Base-by-base conservation (phyloP, 2,329 filamentous ascomycete species). In the Paraphaeosphaeria minitans region DNA sequence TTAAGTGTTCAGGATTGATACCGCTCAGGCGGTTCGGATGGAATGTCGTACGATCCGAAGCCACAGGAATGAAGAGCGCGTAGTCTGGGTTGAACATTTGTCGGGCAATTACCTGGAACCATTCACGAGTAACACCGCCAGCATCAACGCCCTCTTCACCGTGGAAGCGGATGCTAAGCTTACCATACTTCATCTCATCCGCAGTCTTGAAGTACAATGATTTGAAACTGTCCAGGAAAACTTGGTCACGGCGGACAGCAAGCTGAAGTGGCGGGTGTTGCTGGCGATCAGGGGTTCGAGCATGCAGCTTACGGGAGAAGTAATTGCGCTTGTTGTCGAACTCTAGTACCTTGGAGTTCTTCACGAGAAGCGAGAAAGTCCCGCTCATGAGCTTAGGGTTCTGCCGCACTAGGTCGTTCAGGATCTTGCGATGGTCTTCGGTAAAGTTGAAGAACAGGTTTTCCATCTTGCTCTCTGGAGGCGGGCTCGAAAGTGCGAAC, bases 71-170 rank as follows among this genome's bases (percentile, higher is more conserved):
- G 81, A 98, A 99, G 41, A 99, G 83, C 51, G 92, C 95, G 74
- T 98, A 99, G 79, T 97, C 95, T 50, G 95, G 91, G 77, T 99
- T 95, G 79, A 99, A 99, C 95, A 99, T 99, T 73, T 97, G 95
- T 61, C 95, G 87, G 31, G 96, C 89, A 66, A 99, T 89, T 53
- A 97, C 94, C 76, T 97, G 94, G 85, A 99, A 99, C 95, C 96
- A 99, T 81, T 99, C 95, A 72, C 96, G 89, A 39, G 94, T 97
- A 48, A 99, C 94, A 79, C 95, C 95, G 66, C 95, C 96, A 55
- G 95, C 95, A 78, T 99, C 96, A 43, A 99, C 93, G 77, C 96
- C 95, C 76, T 99, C 95, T 80, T 99, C 95, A 35, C 93, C 93
- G 68, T 95, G 91, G 86, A 99, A 99, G 55, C 94, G 89, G 69